Evolutionary conservation across 805 yeast genomes (phyloP).

Genomic region (Metschnikowia bowlesiae): DNA sequence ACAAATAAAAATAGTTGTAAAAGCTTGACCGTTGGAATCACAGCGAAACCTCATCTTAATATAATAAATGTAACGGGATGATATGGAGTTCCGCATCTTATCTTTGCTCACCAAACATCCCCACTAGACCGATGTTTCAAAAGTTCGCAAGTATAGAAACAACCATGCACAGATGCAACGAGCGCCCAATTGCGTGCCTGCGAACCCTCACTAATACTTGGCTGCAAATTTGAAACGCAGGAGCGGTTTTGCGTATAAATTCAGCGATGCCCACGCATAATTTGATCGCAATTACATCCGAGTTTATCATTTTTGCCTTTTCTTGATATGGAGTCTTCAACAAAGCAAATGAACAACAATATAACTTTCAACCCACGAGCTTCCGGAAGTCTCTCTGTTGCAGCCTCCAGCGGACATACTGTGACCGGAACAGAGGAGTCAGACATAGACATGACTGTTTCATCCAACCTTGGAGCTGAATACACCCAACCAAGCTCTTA

Average conservation of each 20-base stretch:
- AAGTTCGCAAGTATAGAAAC: not conserved
- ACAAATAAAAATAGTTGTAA: not conserved
- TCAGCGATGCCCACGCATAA: not conserved
- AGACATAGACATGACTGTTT: conserved; percentile 12
- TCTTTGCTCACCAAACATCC: not conserved
- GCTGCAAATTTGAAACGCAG: conserved; percentile 15
- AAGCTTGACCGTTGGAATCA: not conserved
- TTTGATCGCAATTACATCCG: not conserved
- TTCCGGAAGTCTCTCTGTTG: conserved; percentile 16
- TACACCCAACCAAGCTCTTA: not conserved
- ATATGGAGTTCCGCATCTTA: not conserved
- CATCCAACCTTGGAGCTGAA: not conserved
- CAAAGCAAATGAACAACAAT: conserved; percentile 5
- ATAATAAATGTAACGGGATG: not conserved
- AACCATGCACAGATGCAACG: not conserved
- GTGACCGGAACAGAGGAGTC: conserved; percentile 13
- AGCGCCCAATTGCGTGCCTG: conserved; percentile 4
- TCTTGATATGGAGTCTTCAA: not conserved
- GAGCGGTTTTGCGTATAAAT: conserved; percentile 8
- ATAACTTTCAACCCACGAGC: conserved; percentile 13
- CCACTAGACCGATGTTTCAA: not conserved
- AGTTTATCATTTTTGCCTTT: not conserved
- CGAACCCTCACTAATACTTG: conserved; percentile 2
- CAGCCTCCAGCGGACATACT: conserved; percentile 14
- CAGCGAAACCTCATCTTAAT: not conserved